Evolutionary conservation across 495 filamentous ascomycete species (phyloP).

Genomic region (Aspergillus nanangensis): DNA sequence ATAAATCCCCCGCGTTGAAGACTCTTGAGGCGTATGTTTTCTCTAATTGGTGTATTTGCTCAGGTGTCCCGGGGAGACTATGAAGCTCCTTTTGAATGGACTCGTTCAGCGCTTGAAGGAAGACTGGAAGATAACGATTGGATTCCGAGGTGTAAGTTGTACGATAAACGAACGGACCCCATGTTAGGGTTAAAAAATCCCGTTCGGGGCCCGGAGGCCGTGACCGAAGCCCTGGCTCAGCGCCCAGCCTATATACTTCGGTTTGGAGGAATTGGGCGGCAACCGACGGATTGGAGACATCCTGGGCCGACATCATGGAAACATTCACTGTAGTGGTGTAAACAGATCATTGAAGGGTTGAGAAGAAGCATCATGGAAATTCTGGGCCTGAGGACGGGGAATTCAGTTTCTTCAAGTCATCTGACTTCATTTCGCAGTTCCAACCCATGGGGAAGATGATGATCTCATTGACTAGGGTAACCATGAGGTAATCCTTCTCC

Average conservation of each 20-base stretch:
- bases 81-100: slow-evolving; percentile 16
- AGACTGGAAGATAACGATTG: slow-evolving; percentile 14
- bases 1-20: slow-evolving; percentile 16
- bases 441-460: too few species aligned
- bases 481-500: too few species aligned
- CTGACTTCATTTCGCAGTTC: too few species aligned
- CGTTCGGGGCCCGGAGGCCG: slow-evolving; percentile 20
- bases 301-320: slow-evolving; percentile 2
- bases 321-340: background rate
- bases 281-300: background rate
- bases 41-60: slow-evolving; percentile 13
- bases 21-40: slow-evolving; percentile 21
- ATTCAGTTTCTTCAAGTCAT: too few species aligned
- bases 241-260: slow-evolving; percentile 25
- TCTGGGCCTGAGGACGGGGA: too few species aligned
- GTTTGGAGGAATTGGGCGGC: slow-evolving; percentile 19
- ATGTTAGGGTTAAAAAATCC: slow-evolving; percentile 26
- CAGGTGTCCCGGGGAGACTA: slow-evolving; percentile 16
- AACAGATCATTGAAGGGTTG: background rate
- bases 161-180: slow-evolving; percentile 27
- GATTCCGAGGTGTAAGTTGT: slow-evolving; percentile 22
- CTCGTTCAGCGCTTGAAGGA: slow-evolving; percentile 23
- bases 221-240: slow-evolving; percentile 21
- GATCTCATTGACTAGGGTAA: too few species aligned
- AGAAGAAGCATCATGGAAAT: background rate